A percentile compares a stretch with the other conserved stretches of the same genome.
These are phyloP conservation scores for Psilocybe sp. DNA, from an alignment of 768 basidiomycete species.

Conservation along the genomic window DNA sequence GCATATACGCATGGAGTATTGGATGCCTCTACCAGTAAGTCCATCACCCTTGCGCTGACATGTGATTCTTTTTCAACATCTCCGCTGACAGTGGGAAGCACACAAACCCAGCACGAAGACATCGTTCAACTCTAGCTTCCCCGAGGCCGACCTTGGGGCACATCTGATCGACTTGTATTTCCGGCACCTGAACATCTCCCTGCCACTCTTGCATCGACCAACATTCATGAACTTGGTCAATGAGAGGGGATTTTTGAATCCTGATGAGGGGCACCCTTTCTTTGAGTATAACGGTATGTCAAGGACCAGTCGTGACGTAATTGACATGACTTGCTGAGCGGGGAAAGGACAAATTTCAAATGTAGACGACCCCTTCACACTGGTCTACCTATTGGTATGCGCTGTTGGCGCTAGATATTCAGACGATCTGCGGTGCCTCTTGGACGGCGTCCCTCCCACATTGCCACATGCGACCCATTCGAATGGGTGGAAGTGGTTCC, in stretches of 20 bases:
- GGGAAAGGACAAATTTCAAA: conserved; percentile 49
- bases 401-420: conserved; percentile 58
- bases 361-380: conserved; percentile 46
- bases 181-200: conserved; percentile 40
- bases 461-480: conserved; percentile 30
- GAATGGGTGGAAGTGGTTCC: conserved; percentile 59
- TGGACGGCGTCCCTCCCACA: conserved; percentile 23
- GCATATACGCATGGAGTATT: neutral
- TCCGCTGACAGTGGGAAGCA: conserved; percentile 33
- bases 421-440: conserved; percentile 53
- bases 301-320: too few relatives aligned
- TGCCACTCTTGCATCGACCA: conserved; percentile 69
- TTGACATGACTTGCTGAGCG: conserved; percentile 20
- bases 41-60: too few relatives aligned
- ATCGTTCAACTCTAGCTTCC: conserved; percentile 36
- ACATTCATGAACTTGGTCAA: conserved; percentile 47
- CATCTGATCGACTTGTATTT: conserved; percentile 65
- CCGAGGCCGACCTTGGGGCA: conserved; percentile 43
- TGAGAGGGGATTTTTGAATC: too few relatives aligned
- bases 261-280: too few relatives aligned
- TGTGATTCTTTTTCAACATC: too few relatives aligned
- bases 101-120: conserved; percentile 1
- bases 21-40: neutral
- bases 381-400: conserved; percentile 63
- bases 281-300: too few relatives aligned